phyloP scores from a whole-genome alignment of 352 stramenopile species.

The Phytopythium chamaehyphon region DNA sequence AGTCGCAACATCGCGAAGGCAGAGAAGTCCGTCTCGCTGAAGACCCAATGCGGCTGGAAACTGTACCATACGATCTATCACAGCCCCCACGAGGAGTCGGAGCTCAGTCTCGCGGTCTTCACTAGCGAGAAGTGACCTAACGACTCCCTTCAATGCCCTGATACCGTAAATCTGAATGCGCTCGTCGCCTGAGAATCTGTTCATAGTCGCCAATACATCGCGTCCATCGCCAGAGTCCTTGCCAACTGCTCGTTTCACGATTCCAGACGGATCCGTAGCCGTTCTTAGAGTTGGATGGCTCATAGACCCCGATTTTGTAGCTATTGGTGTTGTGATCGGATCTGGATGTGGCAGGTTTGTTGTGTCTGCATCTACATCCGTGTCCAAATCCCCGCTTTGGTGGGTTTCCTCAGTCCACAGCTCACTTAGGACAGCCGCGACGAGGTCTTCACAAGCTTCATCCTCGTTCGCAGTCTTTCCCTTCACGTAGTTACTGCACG shows the following conservation, averaged over 20 bases:
- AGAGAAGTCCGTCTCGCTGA: constrained; percentile 46
- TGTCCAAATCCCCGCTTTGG: background rate
- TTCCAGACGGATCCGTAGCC: constrained; percentile 27
- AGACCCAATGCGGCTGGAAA: constrained; percentile 28
- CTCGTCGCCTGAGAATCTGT: constrained; percentile 33
- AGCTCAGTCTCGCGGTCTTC: background rate
- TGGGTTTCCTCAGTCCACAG: constrained; percentile 13
- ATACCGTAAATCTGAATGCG: constrained; percentile 47
- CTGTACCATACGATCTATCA: constrained; percentile 43
- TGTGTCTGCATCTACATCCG: background rate
- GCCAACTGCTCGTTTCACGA: constrained; percentile 48
- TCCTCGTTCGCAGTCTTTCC: constrained; percentile 17
- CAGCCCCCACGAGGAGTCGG: constrained; percentile 16
- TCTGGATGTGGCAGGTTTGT: background rate
- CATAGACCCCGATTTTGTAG: too few relatives aligned
- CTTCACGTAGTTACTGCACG: constrained; percentile 42
- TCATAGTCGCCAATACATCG: constrained; percentile 41
- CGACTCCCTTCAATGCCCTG: constrained; percentile 35
- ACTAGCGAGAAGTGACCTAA: constrained; percentile 11
- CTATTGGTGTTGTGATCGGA: background rate
- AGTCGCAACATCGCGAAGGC: constrained; percentile 22
- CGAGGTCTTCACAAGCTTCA: constrained; percentile 28
- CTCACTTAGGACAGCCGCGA: constrained; percentile 19
- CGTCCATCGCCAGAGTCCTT: constrained; percentile 40
- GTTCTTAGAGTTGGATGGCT: background rate